These are phyloP conservation scores for Apophysomyces trapeziformis DNA, from an alignment of 371 early-diverging fungal species.

Conservation along the genomic window DNA sequence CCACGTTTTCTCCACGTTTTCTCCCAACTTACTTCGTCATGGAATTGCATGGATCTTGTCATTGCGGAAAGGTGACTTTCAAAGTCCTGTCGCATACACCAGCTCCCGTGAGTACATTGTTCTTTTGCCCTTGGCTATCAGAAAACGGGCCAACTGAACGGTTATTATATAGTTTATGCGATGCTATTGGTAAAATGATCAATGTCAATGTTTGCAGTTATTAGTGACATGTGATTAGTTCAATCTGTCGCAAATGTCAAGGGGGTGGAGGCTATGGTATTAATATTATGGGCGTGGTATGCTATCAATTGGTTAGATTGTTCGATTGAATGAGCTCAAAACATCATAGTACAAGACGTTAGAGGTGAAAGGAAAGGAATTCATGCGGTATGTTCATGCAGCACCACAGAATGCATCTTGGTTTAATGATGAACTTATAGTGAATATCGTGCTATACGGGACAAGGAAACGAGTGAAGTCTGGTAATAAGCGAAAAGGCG, in stretches of 20 bases:
- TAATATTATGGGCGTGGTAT: conserved; percentile 52
- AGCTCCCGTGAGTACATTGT: conserved; percentile 35
- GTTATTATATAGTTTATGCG: conserved; percentile 36
- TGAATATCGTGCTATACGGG: conserved; percentile 41
- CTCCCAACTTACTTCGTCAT: conserved; percentile 19
- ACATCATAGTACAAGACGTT: conserved; percentile 32
- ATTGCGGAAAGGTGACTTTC: conserved; percentile 50
- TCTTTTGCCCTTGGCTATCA: no score
- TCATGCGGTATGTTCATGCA: conserved; percentile 28
- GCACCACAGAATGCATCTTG: neutral
- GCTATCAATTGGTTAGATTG: neutral
- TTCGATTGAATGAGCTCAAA: neutral
- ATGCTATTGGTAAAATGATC: conserved; percentile 46
- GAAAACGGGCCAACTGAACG: neutral
- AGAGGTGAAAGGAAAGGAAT: conserved; percentile 40
- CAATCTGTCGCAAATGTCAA: conserved; percentile 55
- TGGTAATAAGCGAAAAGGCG: conserved; percentile 27
- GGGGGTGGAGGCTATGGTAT: conserved; percentile 52
- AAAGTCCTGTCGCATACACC: conserved; percentile 44
- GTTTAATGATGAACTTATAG: conserved; percentile 15
- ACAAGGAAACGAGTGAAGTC: conserved; percentile 37
- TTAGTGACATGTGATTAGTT: conserved; percentile 25
- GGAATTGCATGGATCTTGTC: conserved; percentile 58
- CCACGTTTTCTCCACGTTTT: no score
- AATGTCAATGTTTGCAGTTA: neutral